Percentiles rank a stretch among this genome's conserved stretches.
Conservation (phyloP, 495 filamentous ascomycete species). For the Trichocladium antarcticum region DNA sequence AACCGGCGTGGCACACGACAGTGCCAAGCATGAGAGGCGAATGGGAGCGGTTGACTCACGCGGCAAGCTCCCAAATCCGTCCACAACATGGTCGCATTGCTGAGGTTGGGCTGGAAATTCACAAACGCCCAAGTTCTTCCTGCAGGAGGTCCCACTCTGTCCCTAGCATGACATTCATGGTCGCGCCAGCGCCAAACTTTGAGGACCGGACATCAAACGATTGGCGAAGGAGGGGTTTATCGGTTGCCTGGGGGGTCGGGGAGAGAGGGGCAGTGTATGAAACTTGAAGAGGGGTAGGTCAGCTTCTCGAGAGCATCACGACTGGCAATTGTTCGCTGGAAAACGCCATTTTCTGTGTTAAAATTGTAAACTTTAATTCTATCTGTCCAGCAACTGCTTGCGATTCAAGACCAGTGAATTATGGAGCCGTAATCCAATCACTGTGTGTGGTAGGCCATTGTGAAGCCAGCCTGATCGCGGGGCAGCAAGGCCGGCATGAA, state of each 20-base stretch:
- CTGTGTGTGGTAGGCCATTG: background rate
- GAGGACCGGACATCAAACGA: background rate
- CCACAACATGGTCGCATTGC: conserved; percentile 7
- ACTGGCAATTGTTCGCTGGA: background rate
- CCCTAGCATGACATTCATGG: conserved; percentile 1
- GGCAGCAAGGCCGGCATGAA: conserved; percentile 20
- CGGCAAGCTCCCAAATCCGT: background rate
- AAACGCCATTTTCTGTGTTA: background rate
- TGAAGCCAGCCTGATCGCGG: conserved; percentile 6
- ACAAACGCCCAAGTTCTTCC: conserved; percentile 13
- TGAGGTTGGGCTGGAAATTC: conserved; percentile 21
- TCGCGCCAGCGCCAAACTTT: background rate
- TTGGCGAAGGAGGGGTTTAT: conserved; percentile 6
- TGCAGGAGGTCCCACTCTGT: conserved; percentile 4
- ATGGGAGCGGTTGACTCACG: conserved; percentile 11
- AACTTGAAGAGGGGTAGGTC: background rate
- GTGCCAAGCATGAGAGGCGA: background rate
- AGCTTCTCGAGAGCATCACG: background rate
- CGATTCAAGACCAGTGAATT: background rate
- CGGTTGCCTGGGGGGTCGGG: conserved; percentile 5
- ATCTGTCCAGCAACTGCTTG: background rate
- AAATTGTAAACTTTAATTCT: background rate
- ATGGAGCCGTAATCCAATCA: background rate
- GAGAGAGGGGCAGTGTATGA: conserved; percentile 11
- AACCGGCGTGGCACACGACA: background rate